phyloP scores from a whole-genome alignment of 2,329 filamentous ascomycete genomes.

The Ophiocordyceps camponoti-saundersi region DNA sequence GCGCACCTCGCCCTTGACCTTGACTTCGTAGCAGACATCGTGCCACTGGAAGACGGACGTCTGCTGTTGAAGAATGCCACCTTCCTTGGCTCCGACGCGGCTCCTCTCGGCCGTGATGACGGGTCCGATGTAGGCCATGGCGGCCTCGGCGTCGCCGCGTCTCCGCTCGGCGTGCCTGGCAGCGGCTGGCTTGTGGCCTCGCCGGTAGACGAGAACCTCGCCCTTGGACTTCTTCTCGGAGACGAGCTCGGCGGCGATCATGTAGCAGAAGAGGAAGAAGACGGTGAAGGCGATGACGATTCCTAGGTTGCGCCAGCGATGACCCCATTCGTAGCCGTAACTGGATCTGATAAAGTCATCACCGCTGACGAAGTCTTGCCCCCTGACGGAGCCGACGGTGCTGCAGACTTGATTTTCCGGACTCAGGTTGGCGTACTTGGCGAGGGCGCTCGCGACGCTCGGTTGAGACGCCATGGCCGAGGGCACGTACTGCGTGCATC shows the following conservation, averaged over 20 bases:
- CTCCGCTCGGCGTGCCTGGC: conserved; percentile 41
- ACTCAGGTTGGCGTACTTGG: conserved; percentile 9
- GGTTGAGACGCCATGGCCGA: conserved; percentile 3
- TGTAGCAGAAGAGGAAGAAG: conserved; percentile 44
- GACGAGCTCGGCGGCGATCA: conserved; percentile 48
- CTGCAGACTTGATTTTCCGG: conserved; percentile 35
- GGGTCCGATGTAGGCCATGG: conserved; percentile 30
- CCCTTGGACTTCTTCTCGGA: conserved; percentile 56
- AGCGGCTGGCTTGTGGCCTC: conserved; percentile 44
- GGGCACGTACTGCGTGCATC: conserved; percentile 29
- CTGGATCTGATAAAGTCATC: conserved; percentile 35
- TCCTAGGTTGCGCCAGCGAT: conserved; percentile 58
- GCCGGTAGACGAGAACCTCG: conserved; percentile 59
- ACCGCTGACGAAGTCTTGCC: conserved; percentile 34
- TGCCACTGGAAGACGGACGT: conserved; percentile 77
- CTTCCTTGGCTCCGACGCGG: conserved; percentile 18
- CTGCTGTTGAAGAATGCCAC: conserved; percentile 31
- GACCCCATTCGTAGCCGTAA: conserved; percentile 37
- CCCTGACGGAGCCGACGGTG: conserved; percentile 38
- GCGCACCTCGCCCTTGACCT: conserved; percentile 61
- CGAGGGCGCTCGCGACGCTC: conserved; percentile 2
- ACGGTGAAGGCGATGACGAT: conserved; percentile 48
- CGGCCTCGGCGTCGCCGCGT: conserved; percentile 42
- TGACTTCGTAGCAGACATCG: conserved; percentile 59
- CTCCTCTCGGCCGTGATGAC: conserved; percentile 26